A percentile compares a stretch with the other conserved stretches of the same genome.
phyloP scores from a whole-genome alignment of 2,329 filamentous ascomycete species.

The Chrysoporthe deuterocubensis region DNA sequence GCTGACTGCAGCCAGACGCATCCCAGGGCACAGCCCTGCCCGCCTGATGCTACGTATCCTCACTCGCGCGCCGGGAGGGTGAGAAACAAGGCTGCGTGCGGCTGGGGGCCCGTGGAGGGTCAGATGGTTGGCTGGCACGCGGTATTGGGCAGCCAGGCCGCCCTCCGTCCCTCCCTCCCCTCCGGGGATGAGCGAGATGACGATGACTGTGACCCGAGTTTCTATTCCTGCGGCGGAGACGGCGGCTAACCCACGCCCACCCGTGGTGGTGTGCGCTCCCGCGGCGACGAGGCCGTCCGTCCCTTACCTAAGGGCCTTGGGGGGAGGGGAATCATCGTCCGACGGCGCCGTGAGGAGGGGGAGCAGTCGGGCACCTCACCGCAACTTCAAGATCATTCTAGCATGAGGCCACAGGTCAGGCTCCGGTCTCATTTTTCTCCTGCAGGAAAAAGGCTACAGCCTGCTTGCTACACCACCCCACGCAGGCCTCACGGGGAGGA shows the following conservation, averaged over 20 bases:
- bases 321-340: too few species aligned
- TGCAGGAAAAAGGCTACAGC: not conserved
- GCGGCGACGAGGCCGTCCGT: too few species aligned
- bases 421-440: not conserved
- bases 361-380: not conserved
- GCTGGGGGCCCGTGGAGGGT: conserved; percentile 2
- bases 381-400: not conserved
- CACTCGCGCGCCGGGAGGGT: not conserved
- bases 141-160: not conserved
- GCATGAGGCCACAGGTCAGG: not conserved
- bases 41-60: not conserved
- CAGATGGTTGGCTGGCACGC: not conserved
- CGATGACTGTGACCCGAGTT: not conserved
- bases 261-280: not conserved
- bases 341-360: too few species aligned
- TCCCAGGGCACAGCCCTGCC: not conserved
- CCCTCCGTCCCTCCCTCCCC: not conserved
- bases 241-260: not conserved
- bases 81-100: not conserved
- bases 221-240: not conserved
- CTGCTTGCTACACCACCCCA: not conserved
- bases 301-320: too few species aligned
- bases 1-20: not conserved
- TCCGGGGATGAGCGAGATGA: conserved; percentile 4
- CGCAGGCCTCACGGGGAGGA: not conserved